Evolutionary conservation across 2,329 filamentous ascomycete genomes (phyloP).

Genomic region (Scytalidium sp.): DNA sequence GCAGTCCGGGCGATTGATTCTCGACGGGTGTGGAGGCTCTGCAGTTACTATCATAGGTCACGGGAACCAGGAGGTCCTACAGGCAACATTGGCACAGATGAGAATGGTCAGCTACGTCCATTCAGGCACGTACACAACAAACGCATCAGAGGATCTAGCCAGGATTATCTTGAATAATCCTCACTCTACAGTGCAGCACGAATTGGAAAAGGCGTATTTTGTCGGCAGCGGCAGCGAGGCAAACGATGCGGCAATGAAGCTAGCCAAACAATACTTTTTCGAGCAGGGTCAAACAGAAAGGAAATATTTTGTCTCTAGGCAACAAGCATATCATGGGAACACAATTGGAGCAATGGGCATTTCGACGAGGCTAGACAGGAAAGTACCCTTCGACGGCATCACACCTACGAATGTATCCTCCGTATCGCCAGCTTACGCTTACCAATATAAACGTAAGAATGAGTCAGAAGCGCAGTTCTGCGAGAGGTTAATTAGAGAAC

Average conservation of each 20-base stretch:
- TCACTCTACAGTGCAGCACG: not conserved
- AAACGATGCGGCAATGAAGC: constrained; percentile 62
- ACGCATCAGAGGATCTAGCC: constrained; percentile 43
- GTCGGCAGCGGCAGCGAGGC: constrained; percentile 54
- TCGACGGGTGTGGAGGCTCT: constrained; percentile 70
- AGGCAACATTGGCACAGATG: constrained; percentile 57
- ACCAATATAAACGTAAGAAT: constrained; percentile 44
- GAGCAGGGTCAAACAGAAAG: constrained; percentile 44
- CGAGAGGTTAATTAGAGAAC: constrained; percentile 50
- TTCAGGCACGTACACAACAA: constrained; percentile 52
- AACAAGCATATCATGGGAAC: constrained; percentile 64
- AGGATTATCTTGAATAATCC: constrained; percentile 5
- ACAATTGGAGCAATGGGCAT: constrained; percentile 59
- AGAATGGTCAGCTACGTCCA: constrained; percentile 54
- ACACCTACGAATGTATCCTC: constrained; percentile 47
- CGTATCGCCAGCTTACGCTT: constrained; percentile 60
- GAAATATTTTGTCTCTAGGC: constrained; percentile 57
- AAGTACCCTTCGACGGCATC: constrained; percentile 52
- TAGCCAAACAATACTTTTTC: constrained; percentile 61
- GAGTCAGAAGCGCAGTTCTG: constrained; percentile 54
- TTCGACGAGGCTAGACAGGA: constrained; percentile 53
- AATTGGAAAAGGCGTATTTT: constrained; percentile 3
- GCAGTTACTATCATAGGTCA: constrained; percentile 71
- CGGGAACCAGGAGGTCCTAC: constrained; percentile 53
- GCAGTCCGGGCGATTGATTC: too few species aligned